These are phyloP conservation scores for Keqinozyma sinolaborantium DNA, from an alignment of 1,139 yeast genomes.

Conservation along the genomic window DNA sequence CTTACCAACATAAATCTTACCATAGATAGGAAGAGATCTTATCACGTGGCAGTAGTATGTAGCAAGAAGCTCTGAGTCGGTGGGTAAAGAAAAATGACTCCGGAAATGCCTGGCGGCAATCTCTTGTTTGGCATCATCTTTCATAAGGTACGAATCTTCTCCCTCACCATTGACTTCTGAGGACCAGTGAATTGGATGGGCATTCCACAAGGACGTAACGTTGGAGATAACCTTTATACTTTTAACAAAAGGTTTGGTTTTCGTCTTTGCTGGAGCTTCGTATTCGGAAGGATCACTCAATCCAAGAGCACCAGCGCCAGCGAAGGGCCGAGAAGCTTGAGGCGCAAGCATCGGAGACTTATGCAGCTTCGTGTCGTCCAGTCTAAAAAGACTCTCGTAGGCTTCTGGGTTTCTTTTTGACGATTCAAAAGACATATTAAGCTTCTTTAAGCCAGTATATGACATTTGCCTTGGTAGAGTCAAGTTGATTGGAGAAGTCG, in stretches of 20 bases:
- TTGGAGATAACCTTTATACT: slow-evolving; percentile 27
- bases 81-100: slow-evolving; percentile 61
- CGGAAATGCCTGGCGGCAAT: slow-evolving; percentile 54
- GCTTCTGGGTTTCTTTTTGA: slow-evolving; percentile 20
- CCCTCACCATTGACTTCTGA: slow-evolving; percentile 26
- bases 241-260: slow-evolving; percentile 21
- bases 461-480: slow-evolving; percentile 30
- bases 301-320: slow-evolving; percentile 20
- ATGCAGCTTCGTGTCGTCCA: not conserved
- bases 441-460: slow-evolving; percentile 23
- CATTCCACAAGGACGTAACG: slow-evolving; percentile 58
- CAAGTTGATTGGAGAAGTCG: slow-evolving; percentile 15
- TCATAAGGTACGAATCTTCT: slow-evolving; percentile 40
- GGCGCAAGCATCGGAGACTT: not conserved
- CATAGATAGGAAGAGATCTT: slow-evolving; percentile 73
- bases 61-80: slow-evolving; percentile 52
- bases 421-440: slow-evolving; percentile 34
- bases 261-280: slow-evolving; percentile 9
- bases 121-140: slow-evolving; percentile 36
- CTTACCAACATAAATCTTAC: slow-evolving; percentile 72
- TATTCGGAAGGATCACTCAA: slow-evolving; percentile 28
- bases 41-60: slow-evolving; percentile 71
- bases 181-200: slow-evolving; percentile 59
- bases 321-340: not conserved
- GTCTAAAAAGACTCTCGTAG: slow-evolving; percentile 13